A percentile compares a stretch with the other conserved stretches of the same genome.
phyloP scores from a whole-genome alignment of 805 yeast species.

The Kazachstania bromeliacearum region DNA sequence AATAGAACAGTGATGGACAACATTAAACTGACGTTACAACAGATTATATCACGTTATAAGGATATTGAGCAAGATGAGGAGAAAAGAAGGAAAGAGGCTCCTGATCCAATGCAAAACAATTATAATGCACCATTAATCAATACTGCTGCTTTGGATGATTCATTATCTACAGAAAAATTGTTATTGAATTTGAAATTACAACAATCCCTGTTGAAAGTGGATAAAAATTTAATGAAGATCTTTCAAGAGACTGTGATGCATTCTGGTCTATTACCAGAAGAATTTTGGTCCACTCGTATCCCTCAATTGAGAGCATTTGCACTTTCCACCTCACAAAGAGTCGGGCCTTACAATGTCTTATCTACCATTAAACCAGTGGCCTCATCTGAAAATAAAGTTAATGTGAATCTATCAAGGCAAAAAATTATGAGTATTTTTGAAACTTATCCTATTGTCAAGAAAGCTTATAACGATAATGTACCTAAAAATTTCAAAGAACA shows the following conservation, averaged over 20 bases:
- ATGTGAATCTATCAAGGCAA: constrained; percentile 85
- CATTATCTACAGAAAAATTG: constrained; percentile 48
- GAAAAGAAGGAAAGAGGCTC: constrained; percentile 16
- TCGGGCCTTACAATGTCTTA: constrained; percentile 89
- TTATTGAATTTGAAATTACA: constrained; percentile 69
- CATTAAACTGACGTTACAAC: constrained; percentile 57
- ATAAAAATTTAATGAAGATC: constrained; percentile 56
- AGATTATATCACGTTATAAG: constrained; percentile 56
- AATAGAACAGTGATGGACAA: constrained; percentile 69
- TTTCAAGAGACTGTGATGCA: constrained; percentile 85
- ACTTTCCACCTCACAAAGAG: constrained; percentile 68
- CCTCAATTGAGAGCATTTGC: constrained; percentile 80
- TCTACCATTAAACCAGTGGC: constrained; percentile 93
- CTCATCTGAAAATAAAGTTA: constrained; percentile 84
- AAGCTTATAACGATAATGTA: constrained; percentile 83
- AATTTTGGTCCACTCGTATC: constrained; percentile 80
- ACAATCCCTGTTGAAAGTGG: constrained; percentile 62
- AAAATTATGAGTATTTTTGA: constrained; percentile 82
- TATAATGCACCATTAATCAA: constrained; percentile 24
- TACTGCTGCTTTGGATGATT: constrained; percentile 33
- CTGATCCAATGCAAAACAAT: constrained; percentile 13
- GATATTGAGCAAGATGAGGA: constrained; percentile 38
- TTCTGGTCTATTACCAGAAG: constrained; percentile 63
- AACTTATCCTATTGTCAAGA: constrained; percentile 84
- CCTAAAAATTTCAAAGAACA: constrained; percentile 77